Evolutionary conservation across 2,329 filamentous ascomycete species (phyloP), one percentile per base, ranked within the genome.

Genomic region (Xylariaceae sp.): DNA sequence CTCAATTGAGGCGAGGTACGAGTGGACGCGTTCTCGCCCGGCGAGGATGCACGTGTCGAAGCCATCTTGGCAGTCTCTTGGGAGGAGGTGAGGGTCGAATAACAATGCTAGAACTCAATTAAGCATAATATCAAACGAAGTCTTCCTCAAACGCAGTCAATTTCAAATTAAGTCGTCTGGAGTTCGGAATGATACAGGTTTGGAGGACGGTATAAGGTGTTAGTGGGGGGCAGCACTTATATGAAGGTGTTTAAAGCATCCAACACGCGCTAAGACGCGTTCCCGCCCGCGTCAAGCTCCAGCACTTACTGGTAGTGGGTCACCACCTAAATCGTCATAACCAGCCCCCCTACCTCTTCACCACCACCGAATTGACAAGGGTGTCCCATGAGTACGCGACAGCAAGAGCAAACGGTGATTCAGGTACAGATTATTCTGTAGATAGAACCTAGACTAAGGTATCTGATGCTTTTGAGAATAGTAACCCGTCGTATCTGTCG

Each of bases 31-130:
- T 68, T 66, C 45, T 66, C 71, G 22, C 65, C 64, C 38, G 73
- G 73, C 39, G 76, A 75, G n/a, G 73, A 66, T 46, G 74, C 69
- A 60, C 70, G 67, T 52, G 72, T 66, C 33, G 76, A 75, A 62
- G 75, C 69, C 78, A 82, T 82, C 64, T 57, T 58, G 57, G 49
- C 41, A 47, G 49, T 32, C 12, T 36, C 42, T 45, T 57, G 27
- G 40, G 46, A 38, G 19, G 42, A 46, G 41, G 39, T 40, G 27
- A 17, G 12, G 31, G 30, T 39, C 39, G 36, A 52, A 56, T 49
- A 48, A 2, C 32, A 54, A 51, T 52, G 33, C 42, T 47, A 42
- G 44, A 45, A 42, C 32, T 62, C 41, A 61, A 48, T 19, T 49
- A 44, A 50, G 39, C 53, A 62, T 62, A 31, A 51, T 51, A 51